Evolutionary conservation across 352 stramenopile genomes (phyloP).

Genomic region (Aphanomyces stellatus): DNA sequence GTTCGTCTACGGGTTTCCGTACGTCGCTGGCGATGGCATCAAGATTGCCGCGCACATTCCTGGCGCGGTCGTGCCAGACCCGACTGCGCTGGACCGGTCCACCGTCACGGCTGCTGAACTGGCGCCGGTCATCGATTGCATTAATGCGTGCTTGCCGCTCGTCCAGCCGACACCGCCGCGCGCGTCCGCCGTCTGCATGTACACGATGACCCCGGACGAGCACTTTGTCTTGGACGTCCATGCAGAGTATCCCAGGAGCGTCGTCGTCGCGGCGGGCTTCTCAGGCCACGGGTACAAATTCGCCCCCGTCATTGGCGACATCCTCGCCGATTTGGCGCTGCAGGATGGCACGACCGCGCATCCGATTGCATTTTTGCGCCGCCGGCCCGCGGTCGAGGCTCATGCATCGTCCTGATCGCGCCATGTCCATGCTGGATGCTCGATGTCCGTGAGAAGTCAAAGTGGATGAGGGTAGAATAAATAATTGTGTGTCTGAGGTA

Average conservation of each 20-base stretch:
- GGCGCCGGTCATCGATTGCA: constrained; percentile 27
- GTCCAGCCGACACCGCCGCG: constrained; percentile 35
- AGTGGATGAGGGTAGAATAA: background rate
- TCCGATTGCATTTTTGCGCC: constrained; percentile 36
- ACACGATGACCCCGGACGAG: constrained; percentile 68
- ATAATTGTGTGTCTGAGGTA: background rate
- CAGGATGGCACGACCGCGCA: constrained; percentile 34
- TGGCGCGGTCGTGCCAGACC: constrained; percentile 35
- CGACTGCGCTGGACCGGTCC: constrained; percentile 32
- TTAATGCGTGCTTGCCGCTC: constrained; percentile 37
- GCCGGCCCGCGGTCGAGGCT: too few relatives aligned
- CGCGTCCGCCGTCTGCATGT: constrained; percentile 65
- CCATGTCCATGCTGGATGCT: too few relatives aligned
- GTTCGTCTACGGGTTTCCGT: constrained; percentile 43
- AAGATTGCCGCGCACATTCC: constrained; percentile 61
- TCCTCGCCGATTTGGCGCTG: constrained; percentile 59
- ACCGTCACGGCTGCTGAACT: constrained; percentile 26
- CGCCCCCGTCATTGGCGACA: constrained; percentile 73
- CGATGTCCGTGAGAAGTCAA: too few relatives aligned
- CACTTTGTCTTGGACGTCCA: constrained; percentile 72
- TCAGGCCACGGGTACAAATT: constrained; percentile 82
- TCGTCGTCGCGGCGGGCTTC: constrained; percentile 67
- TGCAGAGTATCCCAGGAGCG: constrained; percentile 21
- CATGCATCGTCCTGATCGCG: too few relatives aligned
- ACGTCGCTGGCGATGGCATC: constrained; percentile 41